phyloP scores from a whole-genome alignment of 768 basidiomycete genomes.

The Cystofilobasidium macerans region DNA sequence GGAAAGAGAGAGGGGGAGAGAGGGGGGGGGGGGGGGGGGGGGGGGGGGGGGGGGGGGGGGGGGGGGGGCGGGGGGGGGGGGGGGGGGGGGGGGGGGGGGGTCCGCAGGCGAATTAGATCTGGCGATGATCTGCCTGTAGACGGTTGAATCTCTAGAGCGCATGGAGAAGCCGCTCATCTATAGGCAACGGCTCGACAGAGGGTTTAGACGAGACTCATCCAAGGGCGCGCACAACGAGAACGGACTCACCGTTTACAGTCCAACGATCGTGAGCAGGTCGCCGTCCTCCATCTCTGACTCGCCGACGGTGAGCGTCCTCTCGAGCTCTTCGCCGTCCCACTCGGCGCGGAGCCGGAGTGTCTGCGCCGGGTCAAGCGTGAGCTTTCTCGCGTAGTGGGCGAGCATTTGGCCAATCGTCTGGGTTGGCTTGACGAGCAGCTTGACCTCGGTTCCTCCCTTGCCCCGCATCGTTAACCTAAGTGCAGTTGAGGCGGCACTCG shows the following conservation, averaged over 20 bases:
- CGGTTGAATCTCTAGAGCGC: too few relatives aligned
- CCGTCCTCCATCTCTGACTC: neutral
- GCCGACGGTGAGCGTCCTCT: neutral
- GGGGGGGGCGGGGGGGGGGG: too few relatives aligned
- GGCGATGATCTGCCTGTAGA: too few relatives aligned
- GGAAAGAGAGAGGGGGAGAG: too few relatives aligned
- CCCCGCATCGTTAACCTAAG: neutral
- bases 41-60: too few relatives aligned
- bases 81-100: too few relatives aligned
- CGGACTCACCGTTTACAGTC: neutral
- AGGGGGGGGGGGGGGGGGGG: too few relatives aligned
- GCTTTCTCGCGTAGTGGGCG: neutral
- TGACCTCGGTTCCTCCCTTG: neutral
- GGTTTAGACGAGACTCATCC: too few relatives aligned
- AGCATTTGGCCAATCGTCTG: neutral
- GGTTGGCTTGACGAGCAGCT: constrained; percentile 1
- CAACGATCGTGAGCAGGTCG: neutral
- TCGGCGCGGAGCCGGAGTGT: neutral
- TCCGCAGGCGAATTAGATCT: too few relatives aligned
- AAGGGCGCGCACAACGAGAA: too few relatives aligned
- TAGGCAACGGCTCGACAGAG: too few relatives aligned
- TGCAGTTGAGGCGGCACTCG: neutral
- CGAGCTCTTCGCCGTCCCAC: constrained; percentile 2
- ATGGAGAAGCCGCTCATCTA: too few relatives aligned
- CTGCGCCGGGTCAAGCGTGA: neutral